These are phyloP conservation scores for Ulmus americana DNA, from an alignment of 331 rosid genomes.

Conservation along the genomic window DNA sequence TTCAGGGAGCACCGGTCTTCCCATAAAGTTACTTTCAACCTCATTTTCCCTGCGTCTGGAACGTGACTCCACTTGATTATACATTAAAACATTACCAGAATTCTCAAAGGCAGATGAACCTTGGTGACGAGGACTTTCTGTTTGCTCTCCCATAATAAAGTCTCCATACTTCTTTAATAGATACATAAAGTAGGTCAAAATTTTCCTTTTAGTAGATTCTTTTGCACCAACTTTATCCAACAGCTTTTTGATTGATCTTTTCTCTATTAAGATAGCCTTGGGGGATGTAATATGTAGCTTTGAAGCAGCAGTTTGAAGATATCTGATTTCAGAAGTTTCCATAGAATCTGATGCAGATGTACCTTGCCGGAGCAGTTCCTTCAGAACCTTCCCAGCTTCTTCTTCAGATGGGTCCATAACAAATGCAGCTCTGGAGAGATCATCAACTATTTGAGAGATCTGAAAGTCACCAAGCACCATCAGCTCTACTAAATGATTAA, in stretches of 20 bases:
- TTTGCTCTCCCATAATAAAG: constrained; percentile 31
- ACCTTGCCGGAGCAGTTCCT: constrained; percentile 40
- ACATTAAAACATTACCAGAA: constrained; percentile 22
- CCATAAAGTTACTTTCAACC: constrained; percentile 26
- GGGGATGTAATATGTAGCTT: constrained; percentile 51
- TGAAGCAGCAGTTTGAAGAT: constrained; percentile 63
- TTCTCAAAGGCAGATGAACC: constrained; percentile 24
- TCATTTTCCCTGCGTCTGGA: constrained; percentile 9
- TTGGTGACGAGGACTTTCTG: constrained; percentile 23
- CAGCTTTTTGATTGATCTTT: constrained; percentile 54
- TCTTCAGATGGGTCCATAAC: constrained; percentile 55
- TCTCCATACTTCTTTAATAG: constrained; percentile 55
- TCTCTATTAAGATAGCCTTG: constrained; percentile 54
- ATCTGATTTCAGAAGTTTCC: constrained; percentile 45
- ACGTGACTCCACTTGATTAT: constrained; percentile 21
- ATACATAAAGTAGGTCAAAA: constrained; percentile 47
- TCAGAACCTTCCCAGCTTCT: constrained; percentile 59
- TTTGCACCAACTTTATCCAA: constrained; percentile 38
- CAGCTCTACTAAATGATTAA: constrained; percentile 16
- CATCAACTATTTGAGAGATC: constrained; percentile 62
- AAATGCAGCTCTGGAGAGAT: constrained; percentile 49
- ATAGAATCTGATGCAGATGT: constrained; percentile 36
- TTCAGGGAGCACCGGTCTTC: constrained; percentile 42
- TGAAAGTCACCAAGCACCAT: constrained; percentile 36
- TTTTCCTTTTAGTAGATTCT: constrained; percentile 41